phyloP scores from a whole-genome alignment of 1,139 yeast species.

The Sugiyamaella sp. region DNA sequence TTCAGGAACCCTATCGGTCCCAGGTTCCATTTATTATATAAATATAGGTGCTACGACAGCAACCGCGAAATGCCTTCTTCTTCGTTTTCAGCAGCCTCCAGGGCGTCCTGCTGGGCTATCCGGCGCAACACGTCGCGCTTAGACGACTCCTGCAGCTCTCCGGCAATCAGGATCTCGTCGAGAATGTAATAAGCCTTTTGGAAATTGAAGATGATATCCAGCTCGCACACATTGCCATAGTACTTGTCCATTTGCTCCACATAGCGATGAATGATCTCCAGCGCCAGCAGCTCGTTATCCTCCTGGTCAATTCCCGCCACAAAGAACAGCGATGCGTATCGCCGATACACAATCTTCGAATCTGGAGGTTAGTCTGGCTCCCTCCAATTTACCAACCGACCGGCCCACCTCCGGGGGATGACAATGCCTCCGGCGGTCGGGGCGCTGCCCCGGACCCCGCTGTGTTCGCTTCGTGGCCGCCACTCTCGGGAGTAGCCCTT shows the following conservation, averaged over 20 bases:
- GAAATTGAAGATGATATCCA: conserved; percentile 87
- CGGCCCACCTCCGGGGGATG: no score
- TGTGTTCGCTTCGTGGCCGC: neutral
- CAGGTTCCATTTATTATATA: neutral
- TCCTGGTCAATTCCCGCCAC: conserved; percentile 81
- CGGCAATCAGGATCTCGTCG: conserved; percentile 82
- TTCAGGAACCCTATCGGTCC: no score
- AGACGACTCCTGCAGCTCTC: conserved; percentile 82
- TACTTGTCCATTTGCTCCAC: conserved; percentile 97
- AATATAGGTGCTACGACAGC: conserved; percentile 25
- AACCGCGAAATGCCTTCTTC: conserved; percentile 41
- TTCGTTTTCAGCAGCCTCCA: conserved; percentile 65
- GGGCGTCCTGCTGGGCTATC: conserved; percentile 77
- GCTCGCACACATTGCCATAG: conserved; percentile 94
- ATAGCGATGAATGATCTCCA: conserved; percentile 87
- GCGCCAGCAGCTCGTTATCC: conserved; percentile 83
- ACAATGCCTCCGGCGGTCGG: no score
- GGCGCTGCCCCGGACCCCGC: neutral
- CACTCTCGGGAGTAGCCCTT: no score
- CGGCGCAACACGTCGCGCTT: conserved; percentile 76
- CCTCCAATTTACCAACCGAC: no score
- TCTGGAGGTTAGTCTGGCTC: conserved; percentile 46
- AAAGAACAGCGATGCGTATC: conserved; percentile 92
- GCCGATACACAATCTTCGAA: conserved; percentile 81
- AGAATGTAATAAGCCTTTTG: conserved; percentile 89